A percentile compares a stretch with the other conserved stretches of the same genome.
Conservation (phyloP, 169 alveolate species). For the Amoebophrya sp. region DNA sequence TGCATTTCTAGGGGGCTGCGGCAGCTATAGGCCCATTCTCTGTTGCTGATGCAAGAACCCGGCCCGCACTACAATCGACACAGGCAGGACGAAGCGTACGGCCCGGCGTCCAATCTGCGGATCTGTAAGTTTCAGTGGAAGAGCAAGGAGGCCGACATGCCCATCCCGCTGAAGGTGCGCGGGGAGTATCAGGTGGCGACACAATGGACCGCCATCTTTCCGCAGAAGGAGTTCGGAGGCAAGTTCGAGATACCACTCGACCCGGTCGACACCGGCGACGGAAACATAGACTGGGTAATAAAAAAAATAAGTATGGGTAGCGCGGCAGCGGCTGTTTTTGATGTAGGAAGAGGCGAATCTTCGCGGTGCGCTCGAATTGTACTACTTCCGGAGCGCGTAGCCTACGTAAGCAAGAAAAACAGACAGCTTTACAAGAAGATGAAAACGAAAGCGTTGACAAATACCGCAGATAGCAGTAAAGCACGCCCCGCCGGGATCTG, state of each 20-base stretch:
- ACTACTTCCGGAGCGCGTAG: too few species aligned
- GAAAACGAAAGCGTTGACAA: too few species aligned
- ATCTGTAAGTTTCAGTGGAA: conserved; percentile 12
- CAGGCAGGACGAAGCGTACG: conserved; percentile 30
- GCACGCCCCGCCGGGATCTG: background rate
- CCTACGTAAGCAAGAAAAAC: too few species aligned
- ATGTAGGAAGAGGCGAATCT: too few species aligned
- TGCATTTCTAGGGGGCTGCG: too few species aligned
- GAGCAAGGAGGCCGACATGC: conserved; percentile 17
- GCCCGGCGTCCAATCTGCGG: conserved; percentile 23
- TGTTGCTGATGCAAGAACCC: too few species aligned
- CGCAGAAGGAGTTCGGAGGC: background rate
- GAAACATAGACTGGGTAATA: background rate
- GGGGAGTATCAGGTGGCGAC: background rate
- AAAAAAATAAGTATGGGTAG: too few species aligned
- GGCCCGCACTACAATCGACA: too few species aligned
- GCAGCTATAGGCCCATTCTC: too few species aligned
- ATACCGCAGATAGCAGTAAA: background rate
- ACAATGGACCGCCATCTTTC: background rate
- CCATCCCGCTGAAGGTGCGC: background rate
- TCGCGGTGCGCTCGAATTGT: too few species aligned
- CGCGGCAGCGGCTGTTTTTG: too few species aligned
- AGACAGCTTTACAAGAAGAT: too few species aligned
- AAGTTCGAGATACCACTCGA: background rate
- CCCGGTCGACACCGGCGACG: background rate